Percentiles rank a stretch among this genome's conserved stretches.
phyloP scores from a whole-genome alignment of 2,329 filamentous ascomycete genomes.

The Talaromyces piceae region DNA sequence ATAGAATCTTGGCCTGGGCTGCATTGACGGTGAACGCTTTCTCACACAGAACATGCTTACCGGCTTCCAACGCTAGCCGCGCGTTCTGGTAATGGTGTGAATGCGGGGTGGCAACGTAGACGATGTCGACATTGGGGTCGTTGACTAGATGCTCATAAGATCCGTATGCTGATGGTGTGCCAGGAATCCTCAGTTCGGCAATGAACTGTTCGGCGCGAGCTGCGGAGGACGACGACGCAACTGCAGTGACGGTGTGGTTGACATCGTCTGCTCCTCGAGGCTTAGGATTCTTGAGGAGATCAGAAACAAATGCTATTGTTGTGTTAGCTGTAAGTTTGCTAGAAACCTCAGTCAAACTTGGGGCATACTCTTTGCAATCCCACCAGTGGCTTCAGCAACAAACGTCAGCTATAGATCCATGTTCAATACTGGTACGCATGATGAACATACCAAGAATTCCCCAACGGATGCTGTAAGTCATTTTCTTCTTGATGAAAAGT shows the following conservation, averaged over 20 bases:
- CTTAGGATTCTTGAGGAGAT: slow-evolving; percentile 67
- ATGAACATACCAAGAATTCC: slow-evolving; percentile 36
- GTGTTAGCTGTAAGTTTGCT: background rate
- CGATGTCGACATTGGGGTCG: slow-evolving; percentile 71
- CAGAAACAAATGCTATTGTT: slow-evolving; percentile 57
- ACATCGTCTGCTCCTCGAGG: slow-evolving; percentile 64
- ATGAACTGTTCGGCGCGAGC: slow-evolving; percentile 66
- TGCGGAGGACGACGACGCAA: slow-evolving; percentile 62
- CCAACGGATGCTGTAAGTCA: slow-evolving; percentile 31
- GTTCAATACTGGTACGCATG: background rate
- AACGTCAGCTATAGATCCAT: background rate
- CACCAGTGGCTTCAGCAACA: slow-evolving; percentile 33
- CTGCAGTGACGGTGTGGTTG: slow-evolving; percentile 68
- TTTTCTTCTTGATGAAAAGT: slow-evolving; percentile 7
- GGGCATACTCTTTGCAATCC: slow-evolving; percentile 34
- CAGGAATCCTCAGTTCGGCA: slow-evolving; percentile 59
- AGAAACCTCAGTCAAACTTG: background rate
- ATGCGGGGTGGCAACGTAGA: slow-evolving; percentile 87
- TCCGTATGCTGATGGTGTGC: slow-evolving; percentile 64
- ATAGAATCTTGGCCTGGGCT: slow-evolving; percentile 64
- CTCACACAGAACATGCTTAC: slow-evolving; percentile 85
- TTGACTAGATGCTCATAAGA: slow-evolving; percentile 75
- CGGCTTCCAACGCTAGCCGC: slow-evolving; percentile 73
- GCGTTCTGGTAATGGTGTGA: slow-evolving; percentile 89
- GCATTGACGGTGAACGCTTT: slow-evolving; percentile 85